Evolutionary conservation across 306 rosid genomes (phyloP).

Genomic region (Cucurbita pepo): DNA sequence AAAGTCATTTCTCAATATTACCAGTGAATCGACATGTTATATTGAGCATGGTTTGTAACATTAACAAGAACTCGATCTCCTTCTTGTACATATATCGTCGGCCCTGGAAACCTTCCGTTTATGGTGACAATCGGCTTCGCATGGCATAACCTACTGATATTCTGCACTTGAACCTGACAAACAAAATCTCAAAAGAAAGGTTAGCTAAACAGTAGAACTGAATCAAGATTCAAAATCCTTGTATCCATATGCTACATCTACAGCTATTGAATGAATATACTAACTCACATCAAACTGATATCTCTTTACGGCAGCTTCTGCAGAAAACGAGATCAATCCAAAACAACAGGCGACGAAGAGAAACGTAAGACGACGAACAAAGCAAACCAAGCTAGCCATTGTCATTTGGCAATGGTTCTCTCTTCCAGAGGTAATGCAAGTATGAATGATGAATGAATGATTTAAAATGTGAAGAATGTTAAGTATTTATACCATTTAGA

Average conservation of each 20-base stretch:
- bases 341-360: constrained; percentile 19
- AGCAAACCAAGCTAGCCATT: constrained; percentile 19
- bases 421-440: not conserved
- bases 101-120: constrained; percentile 70
- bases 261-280: not conserved
- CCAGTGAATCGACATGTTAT: constrained; percentile 77
- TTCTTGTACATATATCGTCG: constrained; percentile 56
- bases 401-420: not conserved
- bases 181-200: not conserved
- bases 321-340: constrained; percentile 33
- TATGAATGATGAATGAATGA: not conserved
- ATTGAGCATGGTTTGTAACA: constrained; percentile 66
- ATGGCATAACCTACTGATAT: constrained; percentile 72
- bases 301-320: constrained; percentile 55
- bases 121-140: constrained; percentile 76
- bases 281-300: constrained; percentile 63
- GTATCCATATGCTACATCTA: not conserved
- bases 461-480: not conserved
- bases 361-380: constrained; percentile 8
- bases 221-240: not conserved
- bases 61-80: constrained; percentile 60
- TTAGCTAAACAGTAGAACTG: not conserved
- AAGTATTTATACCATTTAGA: constrained; percentile 4
- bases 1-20: constrained; percentile 4
- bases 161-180: constrained; percentile 61